Evolutionary conservation across 345 rosid genomes (phyloP), one percentile per base, ranked within the genome.

Genomic region (Salix dunnii): DNA sequence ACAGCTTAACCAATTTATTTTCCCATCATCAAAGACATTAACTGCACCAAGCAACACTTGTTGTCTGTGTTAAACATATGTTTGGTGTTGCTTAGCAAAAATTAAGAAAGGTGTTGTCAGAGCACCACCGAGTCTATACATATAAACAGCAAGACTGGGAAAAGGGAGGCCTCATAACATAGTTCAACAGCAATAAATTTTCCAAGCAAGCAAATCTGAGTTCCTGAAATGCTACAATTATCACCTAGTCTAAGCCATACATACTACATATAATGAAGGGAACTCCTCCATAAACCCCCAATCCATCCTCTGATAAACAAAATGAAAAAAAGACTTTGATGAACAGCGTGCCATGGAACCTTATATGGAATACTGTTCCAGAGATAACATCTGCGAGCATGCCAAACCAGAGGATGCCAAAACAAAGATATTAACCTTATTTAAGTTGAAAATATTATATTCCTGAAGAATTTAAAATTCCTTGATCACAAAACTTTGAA

Each of bases 41-140:
- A 73, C 64, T 33, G 31, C 70, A 49, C 38, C n/a, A 60, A 64
- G 55, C 40, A 58, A 66, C 68, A 68, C 64, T 77, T 61, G 9
- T 23, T 5, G 2, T n/a, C 31, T 61, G 17, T 61, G 17, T 61
- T 0, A 9, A 61, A 23, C 31, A 61, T 27, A 23, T 27, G 20
- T 14, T 48, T 14, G 53, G 53, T 48, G 53, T 48, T 48, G 53
- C 53, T 48, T 48, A 48, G 53, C 53, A 48, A 0, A 6, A 48
- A 48, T 48, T 48, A 48, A 46, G 17, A 12, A 14, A 46, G 5
- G 16, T 43, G 14, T 43, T 46, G 20, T 48, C 53, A 3, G 21
- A 48, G 6, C 6, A 48, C 53, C 18, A 53, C n/a, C 14, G 46
- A n/a, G n/a, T 14, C 53, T 31, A 31, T 16, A 31, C 23, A 30